Evolutionary conservation across 495 filamentous ascomycete genomes (phyloP), one percentile per base, ranked within the genome.

Genomic region (Penicillium odoratum): DNA sequence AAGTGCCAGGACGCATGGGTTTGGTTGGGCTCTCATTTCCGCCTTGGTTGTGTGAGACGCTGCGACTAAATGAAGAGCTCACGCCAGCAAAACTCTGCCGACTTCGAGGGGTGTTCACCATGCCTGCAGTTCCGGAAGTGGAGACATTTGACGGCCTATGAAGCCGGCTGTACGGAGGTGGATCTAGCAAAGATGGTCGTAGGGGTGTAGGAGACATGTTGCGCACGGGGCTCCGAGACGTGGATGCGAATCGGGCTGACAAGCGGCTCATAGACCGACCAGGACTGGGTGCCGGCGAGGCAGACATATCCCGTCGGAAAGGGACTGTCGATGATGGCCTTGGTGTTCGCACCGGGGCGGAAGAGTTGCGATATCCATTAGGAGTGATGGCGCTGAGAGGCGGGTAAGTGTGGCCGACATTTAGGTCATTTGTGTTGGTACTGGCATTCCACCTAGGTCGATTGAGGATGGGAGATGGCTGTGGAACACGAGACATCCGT

Each of bases 391-490:
- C 70, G 30, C 78, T 77, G 4, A 86, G 71, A 4, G 89, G 82
- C 67, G 85, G 89, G 70, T 85, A 88, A 64, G 84, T 85, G 68
- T 90, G 86, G 25, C 88, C 85, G 15, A 85, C 83, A 31, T 88
- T 78, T 25, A 86, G 77, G 55, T 88, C 84, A 5, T 78, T 80
- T 48, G 87, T 84, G 65, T 91, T 94, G 11, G 83, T 85, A 36
- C 87, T 90, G 7, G 67, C 57, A 67, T 88, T 96, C 93, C 93
- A 97, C 51, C 87, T 82, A 13, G 93, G 93, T 40, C 88, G 84
- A 62, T 82, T 81, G 55, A 82, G 78, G 25, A 69, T 60, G 13
- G 73, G 74, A 2, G 83, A 79, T 5, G 69, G 60, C 4, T 72
- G 58, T 3, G 75, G 66, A 16, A 82, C 80, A 38, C 80, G 77